Conservation (phyloP, 805 yeast species). For the Candida montana region DNA sequence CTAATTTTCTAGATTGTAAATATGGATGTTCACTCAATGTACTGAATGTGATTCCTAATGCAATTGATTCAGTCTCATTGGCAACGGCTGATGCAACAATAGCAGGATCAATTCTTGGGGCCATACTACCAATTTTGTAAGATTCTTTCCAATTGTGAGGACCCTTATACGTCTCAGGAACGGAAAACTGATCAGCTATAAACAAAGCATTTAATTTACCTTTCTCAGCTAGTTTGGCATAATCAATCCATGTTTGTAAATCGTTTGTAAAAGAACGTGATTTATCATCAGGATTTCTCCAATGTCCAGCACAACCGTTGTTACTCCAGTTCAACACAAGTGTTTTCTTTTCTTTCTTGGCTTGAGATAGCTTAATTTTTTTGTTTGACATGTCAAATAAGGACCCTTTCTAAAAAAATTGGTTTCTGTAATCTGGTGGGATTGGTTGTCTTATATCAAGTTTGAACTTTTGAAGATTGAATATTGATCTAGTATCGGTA, state of each 20-base stretch:
- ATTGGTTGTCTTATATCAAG: too few relatives aligned
- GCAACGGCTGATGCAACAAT: slow-evolving; percentile 34
- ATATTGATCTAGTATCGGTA: too few relatives aligned
- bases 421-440: too few relatives aligned
- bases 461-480: too few relatives aligned
- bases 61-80: slow-evolving; percentile 30
- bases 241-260: slow-evolving; percentile 23
- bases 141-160: slow-evolving; percentile 29
- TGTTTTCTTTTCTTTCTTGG: too few relatives aligned
- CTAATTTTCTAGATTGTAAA: background rate
- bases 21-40: slow-evolving; percentile 38
- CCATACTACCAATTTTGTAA: slow-evolving; percentile 24
- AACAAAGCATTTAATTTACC: slow-evolving; percentile 33
- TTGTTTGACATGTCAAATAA: too few relatives aligned
- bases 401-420: too few relatives aligned
- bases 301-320: background rate
- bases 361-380: too few relatives aligned
- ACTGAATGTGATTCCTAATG: slow-evolving; percentile 34
- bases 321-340: background rate
- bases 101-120: slow-evolving; percentile 35
- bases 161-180: slow-evolving; percentile 34
- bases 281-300: slow-evolving; percentile 8
- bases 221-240: slow-evolving; percentile 30
- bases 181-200: slow-evolving; percentile 33
- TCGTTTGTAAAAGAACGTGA: background rate